Base-by-base conservation (phyloP, 352 stramenopile species). In the Pilasporangium apinafurcum region DNA sequence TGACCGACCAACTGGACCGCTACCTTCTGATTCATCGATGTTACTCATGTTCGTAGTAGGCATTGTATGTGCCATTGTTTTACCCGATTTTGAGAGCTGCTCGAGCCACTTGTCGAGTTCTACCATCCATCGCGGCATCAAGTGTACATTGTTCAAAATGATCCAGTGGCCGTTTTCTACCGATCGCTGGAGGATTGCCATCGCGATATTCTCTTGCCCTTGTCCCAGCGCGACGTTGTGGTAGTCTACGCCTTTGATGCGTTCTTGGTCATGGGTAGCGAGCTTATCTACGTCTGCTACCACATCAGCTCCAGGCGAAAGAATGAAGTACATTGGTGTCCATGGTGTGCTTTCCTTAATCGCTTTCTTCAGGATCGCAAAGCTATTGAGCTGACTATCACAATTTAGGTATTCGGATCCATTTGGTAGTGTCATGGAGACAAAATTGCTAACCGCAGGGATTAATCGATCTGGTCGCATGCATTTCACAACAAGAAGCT, bases 241-340 rank as follows among this genome's bases (percentile, higher is more conserved):
- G 61, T 99, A 99, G 40, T 95, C 95, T 26, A 96, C 73, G 26
- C 92, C 92, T 54, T 98, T 98, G 48, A 85, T 83, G 25, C 95
- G 80, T 37, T 97, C 87, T 25, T 91, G 71, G 55, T 97, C 86
- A 32, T 95, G 83, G 3, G 87, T 68, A 0, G 95, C 96, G 30
- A 98, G 71, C 48, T 92, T 86, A 56, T 99, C 96, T 21, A 99
- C 70, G 59, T 98, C 92, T 0, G 81, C 88, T 16, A 98, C 92
- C 0, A 98, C 93, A 62, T 99, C 97, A 0, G 94, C 95, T n/a
- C 93, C 95, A 4, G 94, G 92, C 32, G 87, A 98, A 34, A 99
- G 62, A 44, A 98, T 96, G 51, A 99, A 98, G 58, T 98, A 98
- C 52, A 98, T 95, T 13, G 96, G 96, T n/a, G 94, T 98, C 54